These are phyloP conservation scores for Zasmidium angulare DNA, from an alignment of 2,329 filamentous ascomycete genomes.

Conservation along the genomic window DNA sequence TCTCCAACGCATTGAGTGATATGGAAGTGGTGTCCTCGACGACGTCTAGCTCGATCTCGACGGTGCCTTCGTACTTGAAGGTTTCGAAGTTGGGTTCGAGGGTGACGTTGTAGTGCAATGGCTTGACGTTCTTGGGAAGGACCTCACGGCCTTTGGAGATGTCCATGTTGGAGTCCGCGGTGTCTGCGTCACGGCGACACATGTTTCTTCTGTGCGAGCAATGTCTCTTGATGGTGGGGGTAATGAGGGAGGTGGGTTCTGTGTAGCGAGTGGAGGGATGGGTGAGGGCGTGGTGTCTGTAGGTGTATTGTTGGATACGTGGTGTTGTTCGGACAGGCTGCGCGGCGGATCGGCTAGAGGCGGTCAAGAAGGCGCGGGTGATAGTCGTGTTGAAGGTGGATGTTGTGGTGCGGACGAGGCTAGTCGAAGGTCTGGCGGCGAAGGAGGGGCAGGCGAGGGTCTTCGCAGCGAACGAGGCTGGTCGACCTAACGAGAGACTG, in stretches of 20 bases:
- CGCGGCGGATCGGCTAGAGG: neutral
- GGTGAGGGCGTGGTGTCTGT: neutral
- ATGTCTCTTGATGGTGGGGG: slow-evolving; percentile 44
- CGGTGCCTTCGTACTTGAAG: slow-evolving; percentile 81
- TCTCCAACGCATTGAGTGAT: slow-evolving; percentile 81
- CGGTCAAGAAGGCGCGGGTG: slow-evolving; percentile 1
- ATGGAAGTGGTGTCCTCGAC: slow-evolving; percentile 80
- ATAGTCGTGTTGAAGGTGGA: neutral
- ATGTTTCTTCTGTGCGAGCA: slow-evolving; percentile 75
- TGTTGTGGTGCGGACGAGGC: neutral
- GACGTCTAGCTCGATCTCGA: slow-evolving; percentile 85
- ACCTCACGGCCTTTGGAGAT: slow-evolving; percentile 73
- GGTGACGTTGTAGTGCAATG: slow-evolving; percentile 86
- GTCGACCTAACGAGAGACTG: neutral
- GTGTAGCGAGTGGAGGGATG: neutral
- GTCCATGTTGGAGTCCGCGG: slow-evolving; percentile 57
- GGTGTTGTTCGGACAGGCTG: too few species aligned
- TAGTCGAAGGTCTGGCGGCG: neutral
- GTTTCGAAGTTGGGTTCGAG: slow-evolving; percentile 88
- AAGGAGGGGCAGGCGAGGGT: neutral
- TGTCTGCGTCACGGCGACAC: slow-evolving; percentile 63
- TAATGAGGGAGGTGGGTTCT: slow-evolving; percentile 1
- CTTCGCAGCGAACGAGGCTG: neutral
- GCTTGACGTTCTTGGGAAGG: slow-evolving; percentile 86
- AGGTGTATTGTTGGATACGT: neutral